Conservation (phyloP, 306 rosid species). For the Pyrus communis region DNA sequence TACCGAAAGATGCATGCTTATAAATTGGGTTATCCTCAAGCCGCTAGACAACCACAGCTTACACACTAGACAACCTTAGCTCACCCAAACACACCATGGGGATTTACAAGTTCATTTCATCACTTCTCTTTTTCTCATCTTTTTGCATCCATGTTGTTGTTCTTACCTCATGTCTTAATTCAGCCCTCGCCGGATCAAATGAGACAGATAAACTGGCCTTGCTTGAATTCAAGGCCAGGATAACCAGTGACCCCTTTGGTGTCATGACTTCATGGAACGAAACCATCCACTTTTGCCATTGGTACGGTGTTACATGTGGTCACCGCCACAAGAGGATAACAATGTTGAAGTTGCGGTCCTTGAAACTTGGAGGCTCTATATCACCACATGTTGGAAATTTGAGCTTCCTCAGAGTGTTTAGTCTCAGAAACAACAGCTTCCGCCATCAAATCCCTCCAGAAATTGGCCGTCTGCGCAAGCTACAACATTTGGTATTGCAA, state of each 20-base stretch:
- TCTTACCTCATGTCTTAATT: not conserved
- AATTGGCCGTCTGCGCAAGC: not conserved
- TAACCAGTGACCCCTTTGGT: not conserved
- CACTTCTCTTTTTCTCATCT: not conserved
- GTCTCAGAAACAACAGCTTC: not conserved
- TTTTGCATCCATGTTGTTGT: not conserved
- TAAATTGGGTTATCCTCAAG: not conserved
- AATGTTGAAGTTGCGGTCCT: not conserved
- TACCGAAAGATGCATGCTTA: too few species aligned
- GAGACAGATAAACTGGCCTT: not conserved
- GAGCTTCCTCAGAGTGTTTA: not conserved
- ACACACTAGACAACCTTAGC: not conserved
- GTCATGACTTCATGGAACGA: not conserved
- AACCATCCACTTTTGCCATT: not conserved
- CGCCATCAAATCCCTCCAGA: not conserved
- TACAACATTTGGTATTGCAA: not conserved
- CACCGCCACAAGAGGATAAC: not conserved
- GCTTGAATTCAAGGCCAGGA: not conserved
- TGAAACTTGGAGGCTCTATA: not conserved
- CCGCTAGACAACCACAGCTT: not conserved
- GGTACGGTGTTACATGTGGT: not conserved
- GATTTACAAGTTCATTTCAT: not conserved
- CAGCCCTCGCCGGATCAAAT: not conserved
- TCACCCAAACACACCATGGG: not conserved
- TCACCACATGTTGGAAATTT: not conserved